Percentiles rank a stretch among this genome's conserved stretches.
Evolutionary conservation across 192 early-diverging fungal genomes (phyloP).

Genomic region (Entomortierella lignicola): DNA sequence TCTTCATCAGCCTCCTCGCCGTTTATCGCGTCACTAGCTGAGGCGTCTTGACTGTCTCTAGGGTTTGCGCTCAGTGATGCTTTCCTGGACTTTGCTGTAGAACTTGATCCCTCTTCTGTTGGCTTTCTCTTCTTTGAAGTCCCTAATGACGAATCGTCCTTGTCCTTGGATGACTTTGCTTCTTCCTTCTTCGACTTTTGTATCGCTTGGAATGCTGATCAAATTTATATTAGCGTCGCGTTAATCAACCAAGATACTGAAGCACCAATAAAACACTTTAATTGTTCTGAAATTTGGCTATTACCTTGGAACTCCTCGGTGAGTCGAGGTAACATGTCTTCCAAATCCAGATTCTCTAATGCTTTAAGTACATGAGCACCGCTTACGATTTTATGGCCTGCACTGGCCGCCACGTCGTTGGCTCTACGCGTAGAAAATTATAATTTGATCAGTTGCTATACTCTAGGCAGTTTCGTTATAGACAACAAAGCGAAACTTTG

Average conservation of each 20-base stretch:
- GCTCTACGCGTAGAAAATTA: conserved; percentile 40
- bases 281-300: too few species aligned
- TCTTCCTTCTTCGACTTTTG: conserved; percentile 54
- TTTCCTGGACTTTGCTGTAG: conserved; percentile 38
- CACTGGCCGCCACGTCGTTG: conserved; percentile 57
- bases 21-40: neutral
- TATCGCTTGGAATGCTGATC: conserved; percentile 54
- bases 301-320: conserved; percentile 57
- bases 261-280: too few species aligned
- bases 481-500: too few species aligned
- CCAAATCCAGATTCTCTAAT: conserved; percentile 58
- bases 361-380: conserved; percentile 61
- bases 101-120: neutral
- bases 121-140: conserved; percentile 49
- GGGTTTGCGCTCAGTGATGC: conserved; percentile 33
- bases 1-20: conserved; percentile 30
- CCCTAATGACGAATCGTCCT: conserved; percentile 13
- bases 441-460: neutral
- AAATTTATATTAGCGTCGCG: too few species aligned
- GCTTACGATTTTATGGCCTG: conserved; percentile 62
- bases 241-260: too few species aligned
- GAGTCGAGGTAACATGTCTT: conserved; percentile 55
- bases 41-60: conserved; percentile 23
- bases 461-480: too few species aligned
- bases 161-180: conserved; percentile 19